Evolutionary conservation across 164 flowering plant species (phyloP), one percentile per base, ranked within the genome.

Genomic region (Hamamelis virginiana): DNA sequence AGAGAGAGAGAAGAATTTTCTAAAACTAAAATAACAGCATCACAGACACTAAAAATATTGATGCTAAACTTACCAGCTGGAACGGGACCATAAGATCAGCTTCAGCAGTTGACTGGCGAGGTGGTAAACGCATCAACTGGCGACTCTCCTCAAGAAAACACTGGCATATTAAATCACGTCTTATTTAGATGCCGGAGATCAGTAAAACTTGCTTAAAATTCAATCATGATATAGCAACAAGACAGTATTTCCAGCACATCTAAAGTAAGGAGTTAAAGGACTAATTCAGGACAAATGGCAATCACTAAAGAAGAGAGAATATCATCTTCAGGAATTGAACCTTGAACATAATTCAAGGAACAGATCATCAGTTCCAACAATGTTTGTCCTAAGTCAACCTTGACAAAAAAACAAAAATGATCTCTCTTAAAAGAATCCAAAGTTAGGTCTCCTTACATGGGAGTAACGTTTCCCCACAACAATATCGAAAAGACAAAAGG

Each of bases 81-180:
- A 92, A 95, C 28, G 99, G 98, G 57, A 92, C 91, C 92, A 87
- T 87, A 57, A 95, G 97, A 85, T 95, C 98, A 74, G 97, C 97
- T 87, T 89, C 99, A 65, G 96, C 96, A 76, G 94, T 92, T 74
- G 97, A 90, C 62, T 91, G 97, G 57, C 96, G 99, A 75, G 98
- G 98, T 55, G 98, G 98, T 71, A 92, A 76, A 56, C 93, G 91
- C 97, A 95, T 91, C 77, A 95, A 77, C 66, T 85, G 90, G 52
- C 98, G 97, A 80, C 99, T 90, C 73, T 91, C 99, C 81, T 95
- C 98, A 71, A 95, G 94, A 77, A 95, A 95, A 76, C 99, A 92
- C 98, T 95, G 82, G 22, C 64, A 83, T 46, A 61, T 33, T 50
- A 63, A 55, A 57, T 62, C 47, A 67, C 23, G 38, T 50, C n/a